Evolutionary conservation across 2,329 filamentous ascomycete genomes (phyloP).

Genomic region (Hortaea sp.): DNA sequence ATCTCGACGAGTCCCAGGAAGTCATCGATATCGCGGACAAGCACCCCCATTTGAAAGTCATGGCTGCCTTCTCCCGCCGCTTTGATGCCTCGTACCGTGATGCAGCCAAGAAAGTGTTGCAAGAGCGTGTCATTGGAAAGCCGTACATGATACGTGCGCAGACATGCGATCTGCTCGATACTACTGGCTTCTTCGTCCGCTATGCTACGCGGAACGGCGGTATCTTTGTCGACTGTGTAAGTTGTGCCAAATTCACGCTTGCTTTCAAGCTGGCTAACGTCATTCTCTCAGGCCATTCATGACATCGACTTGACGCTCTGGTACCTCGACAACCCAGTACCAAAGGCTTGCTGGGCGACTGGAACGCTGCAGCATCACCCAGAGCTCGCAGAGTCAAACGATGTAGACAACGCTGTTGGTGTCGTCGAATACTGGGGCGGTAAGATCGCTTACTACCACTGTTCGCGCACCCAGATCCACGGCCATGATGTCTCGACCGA

Average conservation of each 20-base stretch:
- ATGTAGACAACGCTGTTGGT: slow-evolving; percentile 36
- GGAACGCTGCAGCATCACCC: slow-evolving; percentile 24
- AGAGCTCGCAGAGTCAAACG: slow-evolving; percentile 29
- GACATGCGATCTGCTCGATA: slow-evolving; percentile 31
- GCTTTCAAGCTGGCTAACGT: not conserved
- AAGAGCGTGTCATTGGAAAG: slow-evolving; percentile 27
- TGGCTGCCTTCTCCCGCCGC: slow-evolving; percentile 36
- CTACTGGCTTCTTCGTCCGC: slow-evolving; percentile 31
- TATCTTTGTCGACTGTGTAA: slow-evolving; percentile 34
- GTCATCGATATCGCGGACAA: slow-evolving; percentile 26
- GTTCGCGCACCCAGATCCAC: slow-evolving; percentile 32
- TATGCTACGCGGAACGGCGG: slow-evolving; percentile 34
- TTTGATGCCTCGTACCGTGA: slow-evolving; percentile 37
- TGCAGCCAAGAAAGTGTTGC: slow-evolving; percentile 25
- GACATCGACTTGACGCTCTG: slow-evolving; percentile 36
- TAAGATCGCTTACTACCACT: slow-evolving; percentile 36
- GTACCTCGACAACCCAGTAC: slow-evolving; percentile 29
- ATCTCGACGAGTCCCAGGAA: slow-evolving; percentile 10
- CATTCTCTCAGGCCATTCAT: slow-evolving; percentile 24
- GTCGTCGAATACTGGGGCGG: slow-evolving; percentile 36
- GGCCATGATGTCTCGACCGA: slow-evolving; percentile 37
- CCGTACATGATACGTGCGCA: slow-evolving; percentile 35
- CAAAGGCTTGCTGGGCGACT: slow-evolving; percentile 23
- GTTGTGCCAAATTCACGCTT: not conserved
- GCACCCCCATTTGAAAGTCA: slow-evolving; percentile 31